Conservation (phyloP, 768 basidiomycete genomes). For the Naganishia antarctica region DNA sequence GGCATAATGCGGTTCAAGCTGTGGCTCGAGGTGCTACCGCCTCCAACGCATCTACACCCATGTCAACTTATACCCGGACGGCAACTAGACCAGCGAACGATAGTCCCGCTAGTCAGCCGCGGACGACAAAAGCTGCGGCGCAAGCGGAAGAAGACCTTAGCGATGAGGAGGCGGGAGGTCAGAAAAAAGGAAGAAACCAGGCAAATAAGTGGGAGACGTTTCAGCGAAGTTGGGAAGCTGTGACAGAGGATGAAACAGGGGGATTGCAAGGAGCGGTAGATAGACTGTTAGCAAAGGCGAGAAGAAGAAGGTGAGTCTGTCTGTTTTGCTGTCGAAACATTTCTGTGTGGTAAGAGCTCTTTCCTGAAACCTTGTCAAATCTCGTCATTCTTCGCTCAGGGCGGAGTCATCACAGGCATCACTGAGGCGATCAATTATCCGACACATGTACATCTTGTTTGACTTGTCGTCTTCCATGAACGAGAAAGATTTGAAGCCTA, state of each 20-base stretch:
- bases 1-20: neutral
- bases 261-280: conserved; percentile 85
- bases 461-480: conserved; percentile 88
- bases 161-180: conserved; percentile 3
- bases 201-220: conserved; percentile 21
- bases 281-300: conserved; percentile 76
- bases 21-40: conserved; percentile 2
- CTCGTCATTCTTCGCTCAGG: conserved; percentile 30
- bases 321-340: neutral
- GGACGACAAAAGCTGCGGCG: neutral
- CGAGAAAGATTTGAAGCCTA: conserved; percentile 93
- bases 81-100: neutral
- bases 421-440: conserved; percentile 89
- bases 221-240: conserved; percentile 71
- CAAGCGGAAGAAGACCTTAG: conserved; percentile 11
- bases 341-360: too few relatives aligned
- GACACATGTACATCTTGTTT: conserved; percentile 85
- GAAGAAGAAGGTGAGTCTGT: conserved; percentile 66
- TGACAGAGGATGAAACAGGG: conserved; percentile 91
- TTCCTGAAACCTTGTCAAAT: too few relatives aligned
- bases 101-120: neutral
- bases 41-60: conserved; percentile 5
- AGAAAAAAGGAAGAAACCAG: neutral
- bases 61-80: conserved; percentile 11
- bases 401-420: conserved; percentile 56